phyloP scores from a whole-genome alignment of 2,329 filamentous ascomycete species.

The Hypoxylon sp. region DNA sequence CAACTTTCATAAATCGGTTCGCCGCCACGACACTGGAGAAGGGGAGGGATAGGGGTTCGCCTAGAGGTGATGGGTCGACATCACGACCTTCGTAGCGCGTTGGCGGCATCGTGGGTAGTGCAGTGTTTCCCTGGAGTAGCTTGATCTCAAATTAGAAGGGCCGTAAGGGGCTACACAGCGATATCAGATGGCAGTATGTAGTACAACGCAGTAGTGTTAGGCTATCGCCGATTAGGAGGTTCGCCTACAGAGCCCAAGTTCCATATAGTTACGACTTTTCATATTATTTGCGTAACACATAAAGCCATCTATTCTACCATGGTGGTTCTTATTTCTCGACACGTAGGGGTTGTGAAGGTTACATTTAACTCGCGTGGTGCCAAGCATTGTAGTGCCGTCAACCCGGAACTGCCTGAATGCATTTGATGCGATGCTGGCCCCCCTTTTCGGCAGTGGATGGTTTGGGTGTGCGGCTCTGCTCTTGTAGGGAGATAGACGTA shows the following conservation, averaged over 20 bases:
- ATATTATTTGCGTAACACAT: neutral
- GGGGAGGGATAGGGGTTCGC: constrained; percentile 54
- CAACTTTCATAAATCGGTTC: constrained; percentile 71
- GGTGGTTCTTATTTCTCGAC: constrained; percentile 1
- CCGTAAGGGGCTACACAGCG: neutral
- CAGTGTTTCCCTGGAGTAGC: neutral
- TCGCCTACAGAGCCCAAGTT: neutral
- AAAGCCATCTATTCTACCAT: neutral
- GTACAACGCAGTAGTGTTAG: neutral
- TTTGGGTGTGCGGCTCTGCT: constrained; percentile 21
- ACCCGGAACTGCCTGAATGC: constrained; percentile 42
- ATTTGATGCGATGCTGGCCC: neutral
- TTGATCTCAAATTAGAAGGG: too few relatives aligned
- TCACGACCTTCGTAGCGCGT: constrained; percentile 38
- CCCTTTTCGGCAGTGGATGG: constrained; percentile 32
- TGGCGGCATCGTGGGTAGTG: constrained; percentile 19
- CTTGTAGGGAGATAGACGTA: neutral
- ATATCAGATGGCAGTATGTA: neutral
- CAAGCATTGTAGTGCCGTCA: constrained; percentile 22
- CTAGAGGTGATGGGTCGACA: constrained; percentile 33
- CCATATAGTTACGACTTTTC: neutral
- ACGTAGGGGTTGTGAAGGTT: constrained; percentile 10
- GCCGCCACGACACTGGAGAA: constrained; percentile 64
- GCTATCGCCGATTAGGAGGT: neutral
- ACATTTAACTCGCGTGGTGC: constrained; percentile 18